Base-by-base conservation (phyloP, 352 stramenopile genomes). In the Phytophthora tubulina region DNA sequence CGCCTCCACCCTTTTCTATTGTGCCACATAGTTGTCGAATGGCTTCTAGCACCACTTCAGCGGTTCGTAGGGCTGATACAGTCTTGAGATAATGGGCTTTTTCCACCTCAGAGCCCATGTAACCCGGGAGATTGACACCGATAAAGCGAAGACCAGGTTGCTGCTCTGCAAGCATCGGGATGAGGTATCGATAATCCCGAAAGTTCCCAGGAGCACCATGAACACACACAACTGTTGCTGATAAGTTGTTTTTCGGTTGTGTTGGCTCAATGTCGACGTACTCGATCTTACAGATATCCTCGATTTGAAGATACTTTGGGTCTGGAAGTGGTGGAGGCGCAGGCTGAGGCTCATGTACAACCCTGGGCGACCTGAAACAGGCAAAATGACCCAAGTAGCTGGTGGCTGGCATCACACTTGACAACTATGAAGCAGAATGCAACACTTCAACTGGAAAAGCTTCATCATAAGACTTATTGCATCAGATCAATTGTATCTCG, bases 201-300 rank as follows among this genome's bases (percentile, higher is more conserved):
- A 82, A 81, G 44, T 73, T 85, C 0, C 83, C 83, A 36, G 81
- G 81, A 39, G 83, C 81, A 9, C 84, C 82, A 46, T 92, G 84
- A 61, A 92, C 52, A n/a, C 88, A 71, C 31, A 88, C 80, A 38
- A 89, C 39, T 17, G 82, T 85, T 2, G 61, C 61, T 39, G 49
- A 55, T 4, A 35, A 6, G 35, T 50, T 36, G 13, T 32, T 14
- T 39, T 49, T 49, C 11, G 17, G 4, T 45, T 53, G 44, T 42
- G 9, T 52, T n/a, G 48, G 72, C 36, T 63, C 17, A 2, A 76
- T 54, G 13, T 84, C 73, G 32, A 84, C 54, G 67, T 84, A 86
- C 55, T 82, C 75, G 32, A 86, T 67, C 17, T 75, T 67, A 36
- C 79, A 86, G 30, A 78, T 61, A 32, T 58, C 67, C 32, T 72